Evolutionary conservation across 2,329 filamentous ascomycete genomes (phyloP), one percentile per base, ranked within the genome.

Genomic region (Fusarium algeriense): DNA sequence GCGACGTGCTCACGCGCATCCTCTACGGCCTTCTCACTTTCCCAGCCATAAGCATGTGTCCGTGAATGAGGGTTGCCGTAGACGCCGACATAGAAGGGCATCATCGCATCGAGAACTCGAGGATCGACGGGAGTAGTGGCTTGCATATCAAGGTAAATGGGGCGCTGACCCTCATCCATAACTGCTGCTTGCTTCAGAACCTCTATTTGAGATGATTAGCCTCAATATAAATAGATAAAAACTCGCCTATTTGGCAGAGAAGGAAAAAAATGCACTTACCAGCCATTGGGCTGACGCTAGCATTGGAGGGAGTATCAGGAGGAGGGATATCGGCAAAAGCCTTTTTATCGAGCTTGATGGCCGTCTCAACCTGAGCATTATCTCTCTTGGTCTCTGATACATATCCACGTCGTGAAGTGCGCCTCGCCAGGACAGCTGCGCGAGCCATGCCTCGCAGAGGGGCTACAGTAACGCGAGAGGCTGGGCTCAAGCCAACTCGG

Each of bases 121-220:
- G 96, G 96, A 77, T 99, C 96, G 65, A 96, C 90, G 20, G 96
- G 96, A 1, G 96, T 99, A 2, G 96, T 99, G 38, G 96, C 94
- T 83, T 99, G 96, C 92, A 97, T 97, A 80, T 99, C 96, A 58
- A 99, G 91, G 78, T 99, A 99, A 79, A 99, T 98, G 41, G 96
- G 96, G 65, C 96, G 88, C 69, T 93, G 91, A 64, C 96, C 96
- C 81, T 97, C 91, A 74, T 97, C 95, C 91, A 98, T 93, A 71
- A 97, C 86, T 15, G 94, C 94, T 12, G 95, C 95, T 81, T 97
- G 92, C 85, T 96, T 97, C 69, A 99, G 85, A 48, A 98, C 91
- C 73, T 93, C 92, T 88, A 65, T 26, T 44, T 38, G 8, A 12
- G 20, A 49, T 44, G 17, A 60, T 78, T 66, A 78, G 69, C 54